These are phyloP conservation scores for Aspergillus hancockii DNA, from an alignment of 495 filamentous ascomycete species.

Conservation along the genomic window DNA sequence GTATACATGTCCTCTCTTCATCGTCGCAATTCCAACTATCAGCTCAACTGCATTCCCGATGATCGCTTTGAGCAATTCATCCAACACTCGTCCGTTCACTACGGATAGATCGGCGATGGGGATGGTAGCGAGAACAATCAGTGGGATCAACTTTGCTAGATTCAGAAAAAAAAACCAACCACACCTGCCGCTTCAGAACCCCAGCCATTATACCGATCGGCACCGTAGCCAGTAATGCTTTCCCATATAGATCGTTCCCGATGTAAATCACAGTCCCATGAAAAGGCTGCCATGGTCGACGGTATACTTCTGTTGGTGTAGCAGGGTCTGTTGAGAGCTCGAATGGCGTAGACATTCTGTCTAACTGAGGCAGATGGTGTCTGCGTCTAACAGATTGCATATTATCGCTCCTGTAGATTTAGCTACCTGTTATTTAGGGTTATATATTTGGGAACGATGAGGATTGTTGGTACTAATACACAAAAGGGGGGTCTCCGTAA, in stretches of 20 bases:
- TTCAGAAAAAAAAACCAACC: conserved; percentile 24
- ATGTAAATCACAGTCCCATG: conserved; percentile 4
- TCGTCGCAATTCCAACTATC: conserved; percentile 25
- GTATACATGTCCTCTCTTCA: conserved; percentile 11
- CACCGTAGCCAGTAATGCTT: conserved; percentile 10
- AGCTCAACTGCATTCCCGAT: conserved; percentile 30
- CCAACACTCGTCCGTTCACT: conserved; percentile 6
- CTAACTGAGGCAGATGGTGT: background rate
- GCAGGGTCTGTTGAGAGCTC: background rate
- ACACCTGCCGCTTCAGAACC: conserved; percentile 5
- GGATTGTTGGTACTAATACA: no score
- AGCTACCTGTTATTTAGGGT: no score
- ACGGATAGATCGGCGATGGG: conserved; percentile 20
- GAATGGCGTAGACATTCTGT: background rate
- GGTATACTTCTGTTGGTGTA: background rate
- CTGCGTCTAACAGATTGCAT: background rate
- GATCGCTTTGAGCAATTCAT: conserved; percentile 30
- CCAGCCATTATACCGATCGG: conserved; percentile 19
- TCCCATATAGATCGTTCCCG: conserved; percentile 7
- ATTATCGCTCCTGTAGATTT: background rate
- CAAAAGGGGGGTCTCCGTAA: background rate
- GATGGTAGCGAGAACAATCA: conserved; percentile 20
- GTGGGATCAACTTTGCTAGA: conserved; percentile 18
- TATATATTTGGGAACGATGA: no score
- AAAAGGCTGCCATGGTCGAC: conserved; percentile 9